Base-by-base conservation (phyloP, 106 monocot species). In the Dendrobium catenatum region DNA sequence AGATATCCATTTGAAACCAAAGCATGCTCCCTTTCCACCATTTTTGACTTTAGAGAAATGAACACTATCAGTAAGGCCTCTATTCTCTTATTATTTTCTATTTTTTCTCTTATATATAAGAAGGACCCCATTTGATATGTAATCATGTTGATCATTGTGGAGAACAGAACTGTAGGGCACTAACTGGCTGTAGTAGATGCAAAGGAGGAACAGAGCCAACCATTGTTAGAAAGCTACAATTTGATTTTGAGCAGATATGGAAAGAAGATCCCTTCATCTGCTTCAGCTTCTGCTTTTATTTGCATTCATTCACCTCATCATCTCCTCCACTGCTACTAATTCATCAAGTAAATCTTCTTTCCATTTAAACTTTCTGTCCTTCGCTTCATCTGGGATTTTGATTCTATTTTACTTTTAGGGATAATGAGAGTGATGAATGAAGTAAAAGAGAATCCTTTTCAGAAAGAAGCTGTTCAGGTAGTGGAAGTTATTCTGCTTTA, bases 291-390 rank as follows among this genome's bases (percentile, higher is more conserved):
- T 74, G 15, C 73, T 74, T 74, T 11, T 74, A 40, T 44, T 42
- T 20, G 74, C 74, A 6, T 44, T 74, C 74, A 43, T 13, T 22
- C 41, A 42, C 74, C 74, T 74, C 74, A 74, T 74, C 74, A n/a
- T 74, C 74, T 74, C 74, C 42, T 42, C 43, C 74, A n/a, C 74
- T 8, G 74, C 43, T 43, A 6, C 6, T 74, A 7, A 27, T 37
- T 70, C 74, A 42, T 44, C 42, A n/a, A 74, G 74, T 74, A 74
- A 74, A 42, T 43, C 5, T 42, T 29, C 43, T 42, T 74, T 43
- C 1, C 0, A 43, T 70, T 4, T 11, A 11, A 15, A 1, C 70
- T 33, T 13, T 70, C 29, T 43, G n/a, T 37, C 42, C 74, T 74
- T 5, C 9, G 1, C 43, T 44, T 20, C 74, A 40, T 72, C 74